Conservation (phyloP, 2,329 filamentous ascomycete species). For the Corinectria fuckeliana region DNA sequence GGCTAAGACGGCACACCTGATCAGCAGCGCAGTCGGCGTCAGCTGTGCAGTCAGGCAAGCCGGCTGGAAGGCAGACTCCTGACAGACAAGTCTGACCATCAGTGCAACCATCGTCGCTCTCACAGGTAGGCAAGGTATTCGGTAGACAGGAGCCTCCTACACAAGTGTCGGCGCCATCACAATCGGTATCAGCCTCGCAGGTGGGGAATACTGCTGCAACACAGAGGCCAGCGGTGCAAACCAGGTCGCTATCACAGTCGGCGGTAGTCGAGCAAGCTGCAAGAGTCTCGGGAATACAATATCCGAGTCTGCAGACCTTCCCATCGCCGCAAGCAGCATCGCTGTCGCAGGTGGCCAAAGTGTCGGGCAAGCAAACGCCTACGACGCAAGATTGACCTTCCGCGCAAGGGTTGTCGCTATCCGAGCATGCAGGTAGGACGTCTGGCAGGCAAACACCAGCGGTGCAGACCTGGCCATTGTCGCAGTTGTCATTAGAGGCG, state of each 20-base stretch:
- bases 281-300: neutral
- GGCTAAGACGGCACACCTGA: slow-evolving; percentile 2
- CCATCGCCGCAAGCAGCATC: neutral
- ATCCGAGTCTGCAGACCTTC: neutral
- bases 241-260: neutral
- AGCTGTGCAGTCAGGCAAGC: neutral
- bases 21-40: neutral
- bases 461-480: neutral
- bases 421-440: neutral
- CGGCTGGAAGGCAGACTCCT: slow-evolving; percentile 9
- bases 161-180: neutral
- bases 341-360: neutral
- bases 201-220: neutral
- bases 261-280: neutral
- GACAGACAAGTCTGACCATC: neutral
- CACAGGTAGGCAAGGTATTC: slow-evolving; percentile 3
- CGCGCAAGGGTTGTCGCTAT: neutral
- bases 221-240: slow-evolving; percentile 6
- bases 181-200: neutral
- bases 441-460: slow-evolving; percentile 2
- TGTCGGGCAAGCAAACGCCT: slow-evolving; percentile 2
- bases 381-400: neutral
- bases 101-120: neutral
- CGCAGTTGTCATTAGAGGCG: neutral
- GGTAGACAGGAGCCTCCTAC: slow-evolving; percentile 1